phyloP scores from a whole-genome alignment of 495 filamentous ascomycete species.

The Penicillium salamii region DNA sequence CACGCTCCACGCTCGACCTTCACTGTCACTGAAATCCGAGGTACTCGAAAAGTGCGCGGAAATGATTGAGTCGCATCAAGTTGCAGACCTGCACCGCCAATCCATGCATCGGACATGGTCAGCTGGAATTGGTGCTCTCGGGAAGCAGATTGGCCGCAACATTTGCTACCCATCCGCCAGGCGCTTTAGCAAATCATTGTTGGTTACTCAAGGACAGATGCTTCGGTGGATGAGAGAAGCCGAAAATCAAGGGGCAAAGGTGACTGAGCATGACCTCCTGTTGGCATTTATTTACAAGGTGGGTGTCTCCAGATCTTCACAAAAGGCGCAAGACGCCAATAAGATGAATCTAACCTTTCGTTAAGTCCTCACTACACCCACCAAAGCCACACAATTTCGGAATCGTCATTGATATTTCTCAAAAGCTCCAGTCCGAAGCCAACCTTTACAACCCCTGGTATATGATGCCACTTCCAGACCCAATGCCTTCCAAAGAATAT shows the following conservation, averaged over 20 bases:
- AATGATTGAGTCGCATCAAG: conserved; percentile 1
- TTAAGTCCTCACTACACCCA: conserved; percentile 3
- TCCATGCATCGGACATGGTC: neutral
- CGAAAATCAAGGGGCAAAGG: neutral
- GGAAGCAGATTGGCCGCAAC: conserved; percentile 2
- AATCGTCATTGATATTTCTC: conserved; percentile 1
- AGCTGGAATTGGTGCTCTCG: neutral
- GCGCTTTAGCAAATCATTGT: neutral
- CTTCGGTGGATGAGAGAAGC: conserved; percentile 1
- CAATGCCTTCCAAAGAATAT: conserved; percentile 5
- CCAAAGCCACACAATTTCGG: neutral
- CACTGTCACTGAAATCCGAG: neutral
- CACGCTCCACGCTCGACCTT: conserved; percentile 2
- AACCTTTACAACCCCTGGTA: conserved; percentile 7
- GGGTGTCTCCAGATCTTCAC: neutral
- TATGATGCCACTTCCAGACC: conserved; percentile 5
- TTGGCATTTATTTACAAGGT: conserved; percentile 5
- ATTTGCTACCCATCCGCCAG: conserved; percentile 4
- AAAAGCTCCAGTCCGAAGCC: conserved; percentile 1
- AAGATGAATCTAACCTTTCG: neutral
- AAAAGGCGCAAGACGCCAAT: neutral
- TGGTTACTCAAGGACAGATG: neutral
- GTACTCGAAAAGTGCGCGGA: conserved; percentile 8
- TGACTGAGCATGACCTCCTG: conserved; percentile 6
- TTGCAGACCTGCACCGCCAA: conserved; percentile 1